These are phyloP conservation scores for Periconia digitata DNA, from an alignment of 2,329 filamentous ascomycete genomes.

Conservation along the genomic window DNA sequence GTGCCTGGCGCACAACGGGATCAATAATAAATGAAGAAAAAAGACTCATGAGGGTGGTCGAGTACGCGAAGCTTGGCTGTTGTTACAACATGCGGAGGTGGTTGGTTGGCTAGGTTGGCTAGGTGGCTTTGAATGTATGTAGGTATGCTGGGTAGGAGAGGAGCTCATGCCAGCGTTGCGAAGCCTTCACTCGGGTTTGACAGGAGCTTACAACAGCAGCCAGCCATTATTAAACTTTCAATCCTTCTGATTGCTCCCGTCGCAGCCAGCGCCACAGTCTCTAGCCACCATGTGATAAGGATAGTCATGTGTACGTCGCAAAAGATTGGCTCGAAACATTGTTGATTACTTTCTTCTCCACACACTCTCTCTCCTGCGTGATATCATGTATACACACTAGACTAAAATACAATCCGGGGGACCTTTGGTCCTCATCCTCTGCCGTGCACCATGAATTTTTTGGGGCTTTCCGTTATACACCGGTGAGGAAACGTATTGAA, in stretches of 20 bases:
- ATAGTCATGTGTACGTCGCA: not conserved
- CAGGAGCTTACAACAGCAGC: too few species aligned
- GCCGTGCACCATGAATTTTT: not conserved
- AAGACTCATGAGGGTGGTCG: slow-evolving; percentile 36
- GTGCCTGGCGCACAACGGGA: slow-evolving; percentile 43
- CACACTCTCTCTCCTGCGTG: slow-evolving; percentile 4
- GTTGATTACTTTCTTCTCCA: slow-evolving; percentile 6
- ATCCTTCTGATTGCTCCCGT: too few species aligned
- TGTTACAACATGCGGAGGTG: not conserved
- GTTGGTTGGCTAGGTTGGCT: too few species aligned
- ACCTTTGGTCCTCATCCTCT: too few species aligned
- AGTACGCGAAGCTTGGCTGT: slow-evolving; percentile 13
- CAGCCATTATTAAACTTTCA: too few species aligned
- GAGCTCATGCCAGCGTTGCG: too few species aligned
- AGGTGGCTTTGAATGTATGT: too few species aligned
- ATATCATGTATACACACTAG: slow-evolving; percentile 6
- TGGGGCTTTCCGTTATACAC: not conserved
- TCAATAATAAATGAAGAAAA: slow-evolving; percentile 45
- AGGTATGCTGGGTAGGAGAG: not conserved
- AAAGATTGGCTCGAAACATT: not conserved
- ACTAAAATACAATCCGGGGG: not conserved
- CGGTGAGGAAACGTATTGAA: slow-evolving; percentile 1
- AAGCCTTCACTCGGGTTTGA: too few species aligned
- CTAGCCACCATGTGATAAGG: slow-evolving; percentile 1
- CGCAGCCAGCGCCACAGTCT: not conserved